Conservation (phyloP, 139 green algal genomes). For the Asterochloris erici region DNA sequence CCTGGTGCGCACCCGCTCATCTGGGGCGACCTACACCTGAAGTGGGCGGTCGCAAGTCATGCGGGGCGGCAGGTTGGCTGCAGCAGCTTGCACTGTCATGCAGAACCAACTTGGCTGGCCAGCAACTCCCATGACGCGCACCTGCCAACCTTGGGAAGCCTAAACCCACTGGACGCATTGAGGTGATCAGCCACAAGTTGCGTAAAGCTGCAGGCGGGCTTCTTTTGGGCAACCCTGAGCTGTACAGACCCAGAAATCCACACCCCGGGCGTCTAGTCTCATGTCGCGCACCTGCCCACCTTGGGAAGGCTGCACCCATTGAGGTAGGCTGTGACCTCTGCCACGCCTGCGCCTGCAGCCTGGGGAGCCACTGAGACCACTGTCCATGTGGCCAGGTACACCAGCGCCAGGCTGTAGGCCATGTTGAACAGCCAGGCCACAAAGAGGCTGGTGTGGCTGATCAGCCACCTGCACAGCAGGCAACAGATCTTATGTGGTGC, state of each 20-base stretch:
- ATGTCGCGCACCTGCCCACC: conserved; percentile 40
- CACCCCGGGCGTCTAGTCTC: neutral
- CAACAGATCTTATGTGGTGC: no score
- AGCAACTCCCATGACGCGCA: neutral
- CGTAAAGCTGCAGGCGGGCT: no score
- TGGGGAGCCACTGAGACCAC: conserved; percentile 51
- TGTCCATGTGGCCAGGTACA: conserved; percentile 55
- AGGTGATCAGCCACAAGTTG: no score
- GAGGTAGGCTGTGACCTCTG: conserved; percentile 88
- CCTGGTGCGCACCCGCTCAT: no score
- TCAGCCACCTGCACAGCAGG: conserved; percentile 37
- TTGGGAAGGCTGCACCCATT: conserved; percentile 79
- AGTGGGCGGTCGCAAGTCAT: no score
- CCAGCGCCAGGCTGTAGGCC: conserved; percentile 53
- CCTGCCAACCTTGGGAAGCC: conserved; percentile 56
- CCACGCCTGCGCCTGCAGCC: conserved; percentile 56
- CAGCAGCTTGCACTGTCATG: no score
- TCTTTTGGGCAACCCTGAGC: no score
- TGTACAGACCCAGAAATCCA: neutral
- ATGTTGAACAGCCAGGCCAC: conserved; percentile 84
- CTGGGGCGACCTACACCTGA: no score
- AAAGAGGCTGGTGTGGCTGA: conserved; percentile 41
- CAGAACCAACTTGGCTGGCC: no score
- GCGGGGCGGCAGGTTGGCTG: no score
- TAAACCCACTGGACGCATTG: conserved; percentile 65